A percentile compares a stretch with the other conserved stretches of the same genome.
Conservation (phyloP, 805 yeast genomes). For the Cyberlindnera mrakii region DNA sequence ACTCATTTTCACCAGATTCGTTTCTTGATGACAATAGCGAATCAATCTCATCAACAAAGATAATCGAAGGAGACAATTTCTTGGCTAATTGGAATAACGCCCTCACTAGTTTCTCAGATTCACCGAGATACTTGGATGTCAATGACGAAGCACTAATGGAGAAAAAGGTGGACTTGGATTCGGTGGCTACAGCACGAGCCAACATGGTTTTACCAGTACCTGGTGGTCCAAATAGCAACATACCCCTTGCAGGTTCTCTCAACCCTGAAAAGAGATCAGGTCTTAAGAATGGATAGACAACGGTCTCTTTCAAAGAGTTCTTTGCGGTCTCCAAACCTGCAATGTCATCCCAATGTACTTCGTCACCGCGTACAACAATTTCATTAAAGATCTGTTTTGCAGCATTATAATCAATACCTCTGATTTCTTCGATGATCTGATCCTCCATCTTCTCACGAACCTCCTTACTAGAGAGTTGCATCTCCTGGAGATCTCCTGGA, state of each 20-base stretch:
- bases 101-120: constrained; percentile 86
- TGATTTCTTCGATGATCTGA: constrained; percentile 26
- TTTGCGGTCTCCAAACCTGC: constrained; percentile 91
- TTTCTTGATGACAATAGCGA: constrained; percentile 79
- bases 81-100: constrained; percentile 84
- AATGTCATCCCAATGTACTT: constrained; percentile 93
- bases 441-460: constrained; percentile 26
- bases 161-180: constrained; percentile 89
- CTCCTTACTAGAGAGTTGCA: constrained; percentile 23
- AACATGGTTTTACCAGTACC: constrained; percentile 99
- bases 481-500: constrained; percentile 16
- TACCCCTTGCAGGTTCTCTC: constrained; percentile 94
- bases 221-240: constrained; percentile 95
- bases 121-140: constrained; percentile 77
- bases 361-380: constrained; percentile 86
- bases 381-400: constrained; percentile 86
- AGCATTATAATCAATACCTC: constrained; percentile 73
- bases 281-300: constrained; percentile 90
- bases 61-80: constrained; percentile 86
- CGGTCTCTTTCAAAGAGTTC: constrained; percentile 85
- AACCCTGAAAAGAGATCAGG: constrained; percentile 91
- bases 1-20: constrained; percentile 70
- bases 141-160: constrained; percentile 87
- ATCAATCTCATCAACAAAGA: constrained; percentile 94
- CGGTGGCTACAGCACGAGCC: constrained; percentile 96